Conservation (phyloP, 768 basidiomycete genomes). For the Boletellus ananas region DNA sequence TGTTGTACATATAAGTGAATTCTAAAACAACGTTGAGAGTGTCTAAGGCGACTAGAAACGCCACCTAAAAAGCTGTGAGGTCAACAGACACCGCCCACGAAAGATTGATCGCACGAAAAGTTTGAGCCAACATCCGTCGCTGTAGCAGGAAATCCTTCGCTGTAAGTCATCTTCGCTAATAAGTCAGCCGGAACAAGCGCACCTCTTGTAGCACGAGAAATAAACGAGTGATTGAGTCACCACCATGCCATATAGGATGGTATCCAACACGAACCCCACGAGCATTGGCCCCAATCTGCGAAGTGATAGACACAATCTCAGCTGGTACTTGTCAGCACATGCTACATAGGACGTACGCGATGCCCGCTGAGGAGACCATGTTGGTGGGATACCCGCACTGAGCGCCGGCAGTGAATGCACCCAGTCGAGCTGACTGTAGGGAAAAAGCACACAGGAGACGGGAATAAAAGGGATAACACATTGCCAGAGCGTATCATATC, state of each 20-base stretch:
- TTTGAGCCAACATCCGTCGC: constrained; percentile 21
- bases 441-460: constrained; percentile 2
- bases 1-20: constrained; percentile 24
- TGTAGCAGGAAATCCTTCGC: neutral
- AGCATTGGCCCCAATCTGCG: constrained; percentile 35
- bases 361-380: constrained; percentile 21
- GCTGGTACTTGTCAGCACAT: neutral
- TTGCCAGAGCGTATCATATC: neutral
- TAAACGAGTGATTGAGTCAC: constrained; percentile 34
- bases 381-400: constrained; percentile 8
- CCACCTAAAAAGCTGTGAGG: constrained; percentile 13
- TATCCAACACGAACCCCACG: constrained; percentile 33
- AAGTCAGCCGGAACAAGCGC: neutral
- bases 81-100: neutral
- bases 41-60: constrained; percentile 19
- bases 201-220: constrained; percentile 28
- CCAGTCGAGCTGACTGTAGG: constrained; percentile 7
- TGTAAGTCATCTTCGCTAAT: neutral
- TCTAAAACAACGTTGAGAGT: constrained; percentile 25
- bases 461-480: constrained; percentile 1
- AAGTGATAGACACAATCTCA: neutral
- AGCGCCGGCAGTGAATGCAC: constrained; percentile 1
- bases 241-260: constrained; percentile 34
- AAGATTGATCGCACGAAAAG: constrained; percentile 18
- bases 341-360: constrained; percentile 16